Percentiles rank a stretch among this genome's conserved stretches.
Conservation (phyloP, 345 rosid species). For the Orychophragmus violaceus region DNA sequence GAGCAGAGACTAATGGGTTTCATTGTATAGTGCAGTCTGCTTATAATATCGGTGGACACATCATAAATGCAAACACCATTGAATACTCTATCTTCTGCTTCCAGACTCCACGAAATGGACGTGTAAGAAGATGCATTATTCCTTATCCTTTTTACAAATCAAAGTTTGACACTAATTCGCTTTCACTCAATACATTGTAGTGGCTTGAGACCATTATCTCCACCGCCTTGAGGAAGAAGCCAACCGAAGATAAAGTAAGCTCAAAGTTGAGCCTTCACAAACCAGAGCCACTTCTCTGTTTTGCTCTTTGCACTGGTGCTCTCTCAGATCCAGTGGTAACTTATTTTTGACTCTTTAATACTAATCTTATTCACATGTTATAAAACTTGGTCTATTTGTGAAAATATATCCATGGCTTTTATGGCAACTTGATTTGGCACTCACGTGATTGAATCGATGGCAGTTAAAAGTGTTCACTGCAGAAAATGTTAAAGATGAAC, state of each 20-base stretch:
- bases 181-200: slow-evolving; percentile 31
- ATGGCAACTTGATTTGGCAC: not conserved
- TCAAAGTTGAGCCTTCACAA: slow-evolving; percentile 54
- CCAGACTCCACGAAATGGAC: slow-evolving; percentile 60
- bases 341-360: not conserved
- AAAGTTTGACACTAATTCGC: not conserved
- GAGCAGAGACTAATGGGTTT: slow-evolving; percentile 30
- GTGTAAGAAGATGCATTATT: slow-evolving; percentile 44
- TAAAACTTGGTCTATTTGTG: not conserved
- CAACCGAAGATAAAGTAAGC: slow-evolving; percentile 52
- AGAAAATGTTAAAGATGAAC: slow-evolving; percentile 50
- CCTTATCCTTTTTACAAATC: not conserved
- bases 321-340: slow-evolving; percentile 85
- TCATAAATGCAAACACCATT: slow-evolving; percentile 74
- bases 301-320: slow-evolving; percentile 81
- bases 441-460: slow-evolving; percentile 1
- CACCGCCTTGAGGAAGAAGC: slow-evolving; percentile 66
- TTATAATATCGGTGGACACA: slow-evolving; percentile 77
- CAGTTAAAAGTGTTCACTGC: slow-evolving; percentile 73
- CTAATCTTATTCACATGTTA: not conserved
- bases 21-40: slow-evolving; percentile 73
- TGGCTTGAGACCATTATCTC: slow-evolving; percentile 84
- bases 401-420: not conserved
- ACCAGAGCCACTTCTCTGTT: slow-evolving; percentile 61
- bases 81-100: slow-evolving; percentile 78